Evolutionary conservation across 1,284 basidiomycete genomes (phyloP), one percentile per base, ranked within the genome.

Genomic region (Rhodotorula glutinis): DNA sequence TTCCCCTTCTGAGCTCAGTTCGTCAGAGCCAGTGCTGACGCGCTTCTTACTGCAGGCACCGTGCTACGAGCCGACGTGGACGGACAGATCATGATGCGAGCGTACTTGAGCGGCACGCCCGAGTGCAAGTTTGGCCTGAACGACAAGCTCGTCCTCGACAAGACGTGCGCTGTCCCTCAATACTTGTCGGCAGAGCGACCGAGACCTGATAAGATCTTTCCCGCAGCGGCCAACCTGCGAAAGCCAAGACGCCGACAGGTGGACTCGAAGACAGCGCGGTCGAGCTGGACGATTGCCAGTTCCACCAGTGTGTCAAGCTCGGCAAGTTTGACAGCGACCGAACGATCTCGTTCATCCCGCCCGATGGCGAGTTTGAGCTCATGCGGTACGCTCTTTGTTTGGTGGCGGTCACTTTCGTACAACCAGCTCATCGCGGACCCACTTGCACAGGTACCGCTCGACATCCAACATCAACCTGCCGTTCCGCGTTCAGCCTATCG

Each of bases 91-190:
- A 84, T 95, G 74, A 98, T 99, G 95, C 86, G 96, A 17, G 96
- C 96, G 14, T 98, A 98, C 79, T 82, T 99, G 29, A 88, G 91
- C 30, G 96, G 96, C 23, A 92, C 92, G 60, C 92, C 95, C 0
- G 93, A 97, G 76, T 98, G 94, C 84, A 95, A 96, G 79, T 98
- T 99, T 74, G 96, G 96, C 4, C 82, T 98, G 70, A 98, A 98
- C 76, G 94, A 98, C 82, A 98, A 98, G 80, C 85, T 98, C 40
- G 92, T 98, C 27, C 88, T 98, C 63, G 94, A 96, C 81, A 73
- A 73, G 57, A 53, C 49, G 68, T 73, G 46, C 64, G 67, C 41
- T 25, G 0, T 21, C 13, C 30, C 8, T 19, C 11, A 16, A 3
- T 23, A 10, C 46, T 43, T n/a, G 27, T 21, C 29, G 4, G 14